Percentiles rank a stretch among this genome's conserved stretches.
phyloP scores from a whole-genome alignment of 73 alveolate species.

The Blepharisma japonicum region DNA sequence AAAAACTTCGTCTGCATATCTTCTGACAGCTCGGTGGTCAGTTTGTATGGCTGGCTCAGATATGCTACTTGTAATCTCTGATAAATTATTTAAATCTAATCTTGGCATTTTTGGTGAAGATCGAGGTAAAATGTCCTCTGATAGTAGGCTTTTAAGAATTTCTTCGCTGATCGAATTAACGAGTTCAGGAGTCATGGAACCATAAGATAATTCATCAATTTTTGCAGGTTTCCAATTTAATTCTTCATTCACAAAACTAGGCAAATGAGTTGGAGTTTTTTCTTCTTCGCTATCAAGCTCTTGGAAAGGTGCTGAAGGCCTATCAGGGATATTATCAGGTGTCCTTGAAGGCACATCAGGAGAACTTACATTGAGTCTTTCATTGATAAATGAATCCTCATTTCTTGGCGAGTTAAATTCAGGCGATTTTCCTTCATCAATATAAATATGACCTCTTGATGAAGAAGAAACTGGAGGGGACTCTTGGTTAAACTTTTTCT shows the following conservation, averaged over 20 bases:
- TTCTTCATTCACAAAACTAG: background rate
- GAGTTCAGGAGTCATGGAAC: background rate
- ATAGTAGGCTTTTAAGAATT: background rate
- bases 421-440: background rate
- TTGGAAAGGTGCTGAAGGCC: constrained; percentile 23
- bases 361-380: background rate
- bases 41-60: background rate
- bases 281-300: background rate
- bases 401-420: background rate
- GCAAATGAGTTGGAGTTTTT: background rate
- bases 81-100: background rate
- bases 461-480: background rate
- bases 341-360: constrained; percentile 12
- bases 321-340: background rate
- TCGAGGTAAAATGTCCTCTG: background rate
- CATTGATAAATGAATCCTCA: background rate
- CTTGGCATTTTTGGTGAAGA: background rate
- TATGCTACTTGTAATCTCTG: background rate
- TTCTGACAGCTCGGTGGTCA: background rate
- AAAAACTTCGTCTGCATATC: constrained; percentile 1
- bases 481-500: background rate
- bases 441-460: too few relatives aligned
- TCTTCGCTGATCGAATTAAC: background rate
- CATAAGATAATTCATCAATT: background rate
- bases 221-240: background rate